Evolutionary conservation across 192 early-diverging fungal species (phyloP).

Genomic region (Gigaspora rosea): DNA sequence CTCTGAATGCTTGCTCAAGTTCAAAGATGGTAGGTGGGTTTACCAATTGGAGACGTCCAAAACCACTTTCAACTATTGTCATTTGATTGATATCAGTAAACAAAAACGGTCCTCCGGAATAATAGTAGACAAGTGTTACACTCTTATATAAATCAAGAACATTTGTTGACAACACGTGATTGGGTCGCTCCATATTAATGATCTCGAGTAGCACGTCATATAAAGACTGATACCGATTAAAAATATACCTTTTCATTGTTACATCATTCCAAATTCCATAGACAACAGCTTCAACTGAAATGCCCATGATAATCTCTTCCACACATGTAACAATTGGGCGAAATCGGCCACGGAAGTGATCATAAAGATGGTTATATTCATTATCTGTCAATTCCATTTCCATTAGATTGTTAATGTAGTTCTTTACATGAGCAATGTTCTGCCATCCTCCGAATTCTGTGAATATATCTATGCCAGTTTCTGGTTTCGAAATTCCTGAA

Average conservation of each 20-base stretch:
- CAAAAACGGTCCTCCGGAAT: conserved; percentile 5
- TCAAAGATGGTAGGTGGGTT: neutral
- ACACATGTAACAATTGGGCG: neutral
- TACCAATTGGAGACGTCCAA: neutral
- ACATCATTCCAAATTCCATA: neutral
- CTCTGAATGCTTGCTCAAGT: neutral
- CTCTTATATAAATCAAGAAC: conserved; percentile 3
- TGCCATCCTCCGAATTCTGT: neutral
- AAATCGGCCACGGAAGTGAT: neutral
- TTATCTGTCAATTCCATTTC: neutral
- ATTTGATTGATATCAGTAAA: neutral
- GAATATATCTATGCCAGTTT: neutral
- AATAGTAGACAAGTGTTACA: conserved; percentile 6
- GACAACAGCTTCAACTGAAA: neutral
- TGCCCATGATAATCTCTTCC: neutral
- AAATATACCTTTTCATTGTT: neutral
- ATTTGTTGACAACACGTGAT: conserved; percentile 1
- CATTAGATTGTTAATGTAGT: neutral
- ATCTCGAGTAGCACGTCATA: neutral
- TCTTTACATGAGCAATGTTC: conserved; percentile 3
- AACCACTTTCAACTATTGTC: neutral
- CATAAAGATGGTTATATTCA: neutral
- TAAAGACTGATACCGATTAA: neutral
- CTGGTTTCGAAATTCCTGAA: neutral
- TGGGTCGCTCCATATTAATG: neutral